Conservation (phyloP, 495 filamentous ascomycete species). For the Hypoxylon fuscum region DNA sequence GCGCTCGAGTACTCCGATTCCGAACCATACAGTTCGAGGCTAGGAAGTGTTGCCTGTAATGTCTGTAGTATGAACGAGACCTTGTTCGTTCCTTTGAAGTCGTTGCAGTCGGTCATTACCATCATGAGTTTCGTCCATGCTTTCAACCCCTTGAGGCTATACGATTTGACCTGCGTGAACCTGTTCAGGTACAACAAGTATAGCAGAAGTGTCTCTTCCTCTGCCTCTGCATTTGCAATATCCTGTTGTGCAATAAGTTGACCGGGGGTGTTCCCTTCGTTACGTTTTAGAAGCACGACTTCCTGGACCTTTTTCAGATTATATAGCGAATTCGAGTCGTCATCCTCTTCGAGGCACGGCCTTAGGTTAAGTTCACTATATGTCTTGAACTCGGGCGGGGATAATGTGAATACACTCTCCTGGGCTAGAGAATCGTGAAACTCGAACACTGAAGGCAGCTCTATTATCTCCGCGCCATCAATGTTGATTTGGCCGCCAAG, state of each 20-base stretch:
- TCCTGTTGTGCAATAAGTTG: slow-evolving; percentile 64
- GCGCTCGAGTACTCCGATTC: slow-evolving; percentile 69
- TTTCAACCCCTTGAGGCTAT: slow-evolving; percentile 70
- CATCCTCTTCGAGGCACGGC: slow-evolving; percentile 63
- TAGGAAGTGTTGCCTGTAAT: slow-evolving; percentile 85
- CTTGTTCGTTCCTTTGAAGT: slow-evolving; percentile 72
- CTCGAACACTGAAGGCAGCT: slow-evolving; percentile 83
- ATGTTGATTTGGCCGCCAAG: slow-evolving; percentile 76
- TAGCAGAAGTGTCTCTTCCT: slow-evolving; percentile 65
- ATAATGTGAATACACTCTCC: slow-evolving; percentile 61
- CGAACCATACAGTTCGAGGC: slow-evolving; percentile 76
- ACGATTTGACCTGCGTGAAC: slow-evolving; percentile 62
- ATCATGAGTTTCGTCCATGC: slow-evolving; percentile 85
- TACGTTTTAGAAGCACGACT: slow-evolving; percentile 64
- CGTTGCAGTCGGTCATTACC: slow-evolving; percentile 79
- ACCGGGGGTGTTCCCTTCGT: slow-evolving; percentile 61
- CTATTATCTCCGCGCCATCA: slow-evolving; percentile 67
- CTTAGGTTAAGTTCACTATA: slow-evolving; percentile 71
- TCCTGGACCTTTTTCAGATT: slow-evolving; percentile 71
- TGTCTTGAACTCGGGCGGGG: slow-evolving; percentile 59
- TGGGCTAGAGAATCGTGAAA: slow-evolving; percentile 90
- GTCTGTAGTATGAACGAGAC: slow-evolving; percentile 82
- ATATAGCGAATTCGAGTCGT: slow-evolving; percentile 59
- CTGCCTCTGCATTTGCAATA: slow-evolving; percentile 62
- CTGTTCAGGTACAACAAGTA: slow-evolving; percentile 72